These are phyloP conservation scores for sorghum (Sorghum bicolor) DNA, from an alignment of 176 grass and related monocot genomes.

Conservation along the genomic window DNA sequence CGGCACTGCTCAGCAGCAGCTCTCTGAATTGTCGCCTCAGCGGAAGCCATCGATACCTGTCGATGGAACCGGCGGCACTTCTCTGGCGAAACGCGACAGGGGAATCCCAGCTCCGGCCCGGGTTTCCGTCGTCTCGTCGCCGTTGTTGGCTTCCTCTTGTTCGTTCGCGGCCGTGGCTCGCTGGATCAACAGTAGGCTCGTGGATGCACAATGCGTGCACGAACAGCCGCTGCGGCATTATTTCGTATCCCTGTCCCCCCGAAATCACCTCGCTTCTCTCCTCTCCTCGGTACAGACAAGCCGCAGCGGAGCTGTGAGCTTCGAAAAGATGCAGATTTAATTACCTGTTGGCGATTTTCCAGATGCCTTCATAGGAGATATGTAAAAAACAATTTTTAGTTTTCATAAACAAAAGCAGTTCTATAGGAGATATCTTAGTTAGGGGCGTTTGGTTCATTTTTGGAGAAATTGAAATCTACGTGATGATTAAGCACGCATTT, in stretches of 20 bases:
- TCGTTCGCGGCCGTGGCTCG: neutral
- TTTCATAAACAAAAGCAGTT: too few species aligned
- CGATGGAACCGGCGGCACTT: neutral
- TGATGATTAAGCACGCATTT: too few species aligned
- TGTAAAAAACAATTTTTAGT: too few species aligned
- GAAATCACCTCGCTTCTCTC: too few species aligned
- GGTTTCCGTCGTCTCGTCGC: neutral
- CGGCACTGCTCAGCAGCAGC: neutral
- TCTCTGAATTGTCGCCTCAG: neutral
- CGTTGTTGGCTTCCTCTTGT: neutral
- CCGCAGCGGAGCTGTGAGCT: too few species aligned
- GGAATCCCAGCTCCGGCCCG: neutral
- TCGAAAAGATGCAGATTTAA: too few species aligned
- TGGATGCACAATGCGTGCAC: slow-evolving; percentile 1
- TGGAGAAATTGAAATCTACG: too few species aligned
- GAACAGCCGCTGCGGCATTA: neutral
- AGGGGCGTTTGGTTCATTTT: too few species aligned
- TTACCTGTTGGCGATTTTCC: too few species aligned
- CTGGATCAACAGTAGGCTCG: neutral
- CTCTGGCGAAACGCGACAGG: neutral
- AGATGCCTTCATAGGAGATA: too few species aligned
- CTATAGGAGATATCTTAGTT: too few species aligned
- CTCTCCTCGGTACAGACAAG: too few species aligned
- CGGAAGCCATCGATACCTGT: neutral
- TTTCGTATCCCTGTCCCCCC: neutral